A percentile compares a stretch with the other conserved stretches of the same genome.
These are phyloP conservation scores for Xylaria castorea DNA, from an alignment of 495 filamentous ascomycete genomes.

Conservation along the genomic window DNA sequence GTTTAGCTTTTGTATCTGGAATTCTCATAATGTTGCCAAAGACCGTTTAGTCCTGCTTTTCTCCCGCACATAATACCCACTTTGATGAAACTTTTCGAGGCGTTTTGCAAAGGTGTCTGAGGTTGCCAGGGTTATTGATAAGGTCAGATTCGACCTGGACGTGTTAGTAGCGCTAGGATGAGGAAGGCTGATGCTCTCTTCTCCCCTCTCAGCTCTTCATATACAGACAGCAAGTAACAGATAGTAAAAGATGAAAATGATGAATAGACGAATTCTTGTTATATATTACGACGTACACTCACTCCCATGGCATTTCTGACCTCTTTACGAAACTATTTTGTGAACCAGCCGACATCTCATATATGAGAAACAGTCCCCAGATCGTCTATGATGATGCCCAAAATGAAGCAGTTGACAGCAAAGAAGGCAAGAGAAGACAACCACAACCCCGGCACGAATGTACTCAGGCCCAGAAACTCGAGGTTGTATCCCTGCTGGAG, in stretches of 20 bases:
- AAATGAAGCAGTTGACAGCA: slow-evolving; percentile 81
- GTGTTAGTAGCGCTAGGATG: slow-evolving; percentile 16
- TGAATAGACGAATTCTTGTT: slow-evolving; percentile 26
- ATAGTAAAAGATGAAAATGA: slow-evolving; percentile 17
- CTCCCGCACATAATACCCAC: slow-evolving; percentile 43
- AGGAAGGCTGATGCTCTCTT: not conserved
- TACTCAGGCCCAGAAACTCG: slow-evolving; percentile 86
- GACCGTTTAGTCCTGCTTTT: slow-evolving; percentile 24
- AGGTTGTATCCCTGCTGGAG: slow-evolving; percentile 86
- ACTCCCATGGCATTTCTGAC: not conserved
- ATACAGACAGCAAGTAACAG: slow-evolving; percentile 12
- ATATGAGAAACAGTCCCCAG: slow-evolving; percentile 44
- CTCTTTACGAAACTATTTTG: not conserved
- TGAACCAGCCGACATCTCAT: not conserved
- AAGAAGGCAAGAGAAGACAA: slow-evolving; percentile 79
- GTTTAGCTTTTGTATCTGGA: slow-evolving; percentile 20
- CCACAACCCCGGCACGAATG: slow-evolving; percentile 86
- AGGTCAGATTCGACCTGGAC: slow-evolving; percentile 6
- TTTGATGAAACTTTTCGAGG: slow-evolving; percentile 31
- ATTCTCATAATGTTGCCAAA: not conserved
- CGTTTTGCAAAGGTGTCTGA: slow-evolving; percentile 25
- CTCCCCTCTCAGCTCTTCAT: slow-evolving; percentile 12
- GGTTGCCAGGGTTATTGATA: not conserved
- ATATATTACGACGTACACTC: not conserved
- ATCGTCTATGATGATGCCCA: slow-evolving; percentile 80